Evolutionary conservation across 1,284 basidiomycete genomes (phyloP).

Genomic region (Cerioporus squamosus): DNA sequence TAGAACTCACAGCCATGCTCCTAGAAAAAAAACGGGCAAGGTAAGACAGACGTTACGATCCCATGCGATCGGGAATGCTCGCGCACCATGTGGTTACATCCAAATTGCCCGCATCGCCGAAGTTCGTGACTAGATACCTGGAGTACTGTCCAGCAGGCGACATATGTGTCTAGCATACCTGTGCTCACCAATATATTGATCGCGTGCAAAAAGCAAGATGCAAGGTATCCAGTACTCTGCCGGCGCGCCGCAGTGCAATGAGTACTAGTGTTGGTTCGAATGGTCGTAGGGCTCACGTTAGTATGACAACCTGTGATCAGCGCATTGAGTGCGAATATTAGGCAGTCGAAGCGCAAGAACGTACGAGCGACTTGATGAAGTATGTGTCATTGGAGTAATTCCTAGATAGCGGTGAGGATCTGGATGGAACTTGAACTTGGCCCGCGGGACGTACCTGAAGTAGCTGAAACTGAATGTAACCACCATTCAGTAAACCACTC

Average conservation of each 20-base stretch:
- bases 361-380: slow-evolving; percentile 27
- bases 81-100: slow-evolving; percentile 31
- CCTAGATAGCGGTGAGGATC: neutral
- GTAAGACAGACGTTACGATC: neutral
- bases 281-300: slow-evolving; percentile 21
- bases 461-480: slow-evolving; percentile 21
- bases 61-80: neutral
- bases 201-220: slow-evolving; percentile 32
- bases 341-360: neutral
- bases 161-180: neutral
- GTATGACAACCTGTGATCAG: slow-evolving; percentile 19
- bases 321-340: neutral
- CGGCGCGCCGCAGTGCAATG: neutral
- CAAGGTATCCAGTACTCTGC: slow-evolving; percentile 28
- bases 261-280: neutral
- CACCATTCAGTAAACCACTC: neutral
- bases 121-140: slow-evolving; percentile 37
- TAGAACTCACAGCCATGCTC: slow-evolving; percentile 32
- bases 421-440: too few relatives aligned
- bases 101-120: slow-evolving; percentile 26
- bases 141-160: neutral
- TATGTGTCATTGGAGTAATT: slow-evolving; percentile 27
- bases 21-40: slow-evolving; percentile 4
- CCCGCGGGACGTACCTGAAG: slow-evolving; percentile 24
- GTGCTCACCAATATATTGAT: slow-evolving; percentile 34